phyloP scores from a whole-genome alignment of 441 rosid species.

The Jatropha multifida region DNA sequence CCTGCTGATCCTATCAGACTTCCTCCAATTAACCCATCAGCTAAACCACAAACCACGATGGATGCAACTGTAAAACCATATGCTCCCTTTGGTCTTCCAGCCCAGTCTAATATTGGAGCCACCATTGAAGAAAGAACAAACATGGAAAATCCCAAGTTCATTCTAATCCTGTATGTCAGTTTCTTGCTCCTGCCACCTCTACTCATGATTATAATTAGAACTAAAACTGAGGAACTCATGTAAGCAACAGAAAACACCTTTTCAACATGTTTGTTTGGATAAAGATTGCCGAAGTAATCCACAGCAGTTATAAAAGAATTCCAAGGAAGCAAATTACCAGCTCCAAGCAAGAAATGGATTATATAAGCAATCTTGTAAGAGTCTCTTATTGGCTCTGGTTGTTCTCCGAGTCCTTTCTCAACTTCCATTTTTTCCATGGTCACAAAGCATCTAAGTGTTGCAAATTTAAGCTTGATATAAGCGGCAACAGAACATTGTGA shows the following conservation, averaged over 20 bases:
- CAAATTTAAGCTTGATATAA: conserved; percentile 21
- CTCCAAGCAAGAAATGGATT: conserved; percentile 86
- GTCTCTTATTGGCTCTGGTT: conserved; percentile 49
- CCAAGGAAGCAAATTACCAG: conserved; percentile 94
- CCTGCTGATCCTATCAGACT: conserved; percentile 84
- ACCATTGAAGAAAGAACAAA: conserved; percentile 65
- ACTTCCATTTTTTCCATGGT: conserved; percentile 43
- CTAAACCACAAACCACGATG: conserved; percentile 69
- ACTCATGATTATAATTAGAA: conserved; percentile 53
- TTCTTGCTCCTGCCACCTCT: conserved; percentile 57
- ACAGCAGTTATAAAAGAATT: conserved; percentile 87
- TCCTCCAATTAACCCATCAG: conserved; percentile 80
- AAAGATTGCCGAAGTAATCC: conserved; percentile 73
- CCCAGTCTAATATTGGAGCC: conserved; percentile 65
- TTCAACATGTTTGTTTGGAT: conserved; percentile 64
- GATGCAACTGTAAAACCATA: conserved; percentile 54
- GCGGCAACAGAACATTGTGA: conserved; percentile 13
- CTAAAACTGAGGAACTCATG: conserved; percentile 71
- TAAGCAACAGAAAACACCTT: conserved; percentile 85
- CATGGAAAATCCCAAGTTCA: conserved; percentile 85
- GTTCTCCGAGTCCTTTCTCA: conserved; percentile 35
- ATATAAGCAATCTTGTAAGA: conserved; percentile 63
- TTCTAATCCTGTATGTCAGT: conserved; percentile 50
- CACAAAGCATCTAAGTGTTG: conserved; percentile 1
- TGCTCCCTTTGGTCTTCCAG: conserved; percentile 31